Evolutionary conservation across 2,329 filamentous ascomycete species (phyloP).

Genomic region (Ilyonectria mors-panacis): DNA sequence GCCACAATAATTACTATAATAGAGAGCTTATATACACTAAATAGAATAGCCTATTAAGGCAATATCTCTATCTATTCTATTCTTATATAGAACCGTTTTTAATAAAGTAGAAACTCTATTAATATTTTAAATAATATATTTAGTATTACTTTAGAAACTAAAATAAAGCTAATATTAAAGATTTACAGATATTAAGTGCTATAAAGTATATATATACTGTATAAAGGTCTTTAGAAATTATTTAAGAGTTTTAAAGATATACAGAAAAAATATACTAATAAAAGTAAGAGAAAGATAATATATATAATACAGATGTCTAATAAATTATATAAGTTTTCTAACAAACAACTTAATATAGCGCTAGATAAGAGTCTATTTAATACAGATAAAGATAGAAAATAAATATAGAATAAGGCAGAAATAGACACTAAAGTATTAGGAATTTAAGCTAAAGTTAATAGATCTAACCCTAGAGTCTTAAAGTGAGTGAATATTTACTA

Average conservation of each 20-base stretch:
- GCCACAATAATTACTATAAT: no score
- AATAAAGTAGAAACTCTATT: no score
- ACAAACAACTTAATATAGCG: conserved; percentile 6
- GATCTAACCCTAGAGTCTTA: not conserved
- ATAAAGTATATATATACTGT: conserved; percentile 9
- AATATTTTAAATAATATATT: not conserved
- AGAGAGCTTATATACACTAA: no score
- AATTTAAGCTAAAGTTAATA: not conserved
- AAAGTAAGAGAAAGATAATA: conserved; percentile 2
- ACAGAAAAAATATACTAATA: conserved; percentile 3
- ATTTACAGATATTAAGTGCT: conserved; percentile 2
- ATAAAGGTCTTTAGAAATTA: not conserved
- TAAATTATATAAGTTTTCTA: not conserved
- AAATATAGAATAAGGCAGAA: not conserved
- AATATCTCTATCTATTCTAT: no score
- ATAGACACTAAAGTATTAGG: not conserved
- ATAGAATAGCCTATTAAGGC: no score
- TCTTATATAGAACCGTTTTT: no score
- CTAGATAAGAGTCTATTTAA: not conserved
- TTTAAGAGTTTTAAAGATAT: conserved; percentile 9
- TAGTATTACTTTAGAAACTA: not conserved
- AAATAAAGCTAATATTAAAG: not conserved
- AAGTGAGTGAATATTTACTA: not conserved
- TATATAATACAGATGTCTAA: conserved; percentile 5
- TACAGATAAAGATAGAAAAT: not conserved